phyloP scores from a whole-genome alignment of 192 early-diverging fungal genomes.

The Backusella macrospora region DNA sequence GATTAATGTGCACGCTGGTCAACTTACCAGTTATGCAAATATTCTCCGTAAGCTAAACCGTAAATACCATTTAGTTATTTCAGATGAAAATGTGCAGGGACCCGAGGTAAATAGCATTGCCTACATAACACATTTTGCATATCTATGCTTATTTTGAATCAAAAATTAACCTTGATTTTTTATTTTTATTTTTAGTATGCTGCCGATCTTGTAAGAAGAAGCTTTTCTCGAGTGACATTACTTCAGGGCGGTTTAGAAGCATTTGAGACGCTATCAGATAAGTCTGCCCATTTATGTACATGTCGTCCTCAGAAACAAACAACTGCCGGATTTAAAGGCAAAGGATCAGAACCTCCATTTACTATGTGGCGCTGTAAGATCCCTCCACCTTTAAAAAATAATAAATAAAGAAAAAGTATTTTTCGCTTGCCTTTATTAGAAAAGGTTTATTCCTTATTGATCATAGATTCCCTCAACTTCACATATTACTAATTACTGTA shows the following conservation, averaged over 20 bases:
- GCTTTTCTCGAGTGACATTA: constrained; percentile 49
- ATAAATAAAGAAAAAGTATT: not conserved
- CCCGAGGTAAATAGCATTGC: constrained; percentile 46
- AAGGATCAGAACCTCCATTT: constrained; percentile 44
- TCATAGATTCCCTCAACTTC: too few species aligned
- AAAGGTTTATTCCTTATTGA: too few species aligned
- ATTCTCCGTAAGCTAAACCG: constrained; percentile 52
- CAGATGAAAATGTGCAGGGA: constrained; percentile 46
- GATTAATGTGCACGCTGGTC: constrained; percentile 50
- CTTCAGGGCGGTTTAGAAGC: constrained; percentile 58
- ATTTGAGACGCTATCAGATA: constrained; percentile 29
- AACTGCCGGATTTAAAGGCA: constrained; percentile 38
- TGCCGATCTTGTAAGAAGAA: constrained; percentile 43
- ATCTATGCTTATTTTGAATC: not conserved
- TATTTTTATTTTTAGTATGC: constrained; percentile 44
- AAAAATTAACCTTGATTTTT: not conserved
- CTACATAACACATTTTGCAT: not conserved
- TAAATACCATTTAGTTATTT: constrained; percentile 57
- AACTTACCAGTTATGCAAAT: constrained; percentile 44
- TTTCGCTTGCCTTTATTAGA: too few species aligned
- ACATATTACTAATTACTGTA: too few species aligned
- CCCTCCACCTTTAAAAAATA: constrained; percentile 18
- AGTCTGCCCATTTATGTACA: constrained; percentile 30
- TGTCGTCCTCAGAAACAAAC: constrained; percentile 44
- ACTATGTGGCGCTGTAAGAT: constrained; percentile 43